Evolutionary conservation across 192 early-diverging fungal genomes (phyloP), one percentile per base, ranked within the genome.

Genomic region (Entomortierella lignicola): DNA sequence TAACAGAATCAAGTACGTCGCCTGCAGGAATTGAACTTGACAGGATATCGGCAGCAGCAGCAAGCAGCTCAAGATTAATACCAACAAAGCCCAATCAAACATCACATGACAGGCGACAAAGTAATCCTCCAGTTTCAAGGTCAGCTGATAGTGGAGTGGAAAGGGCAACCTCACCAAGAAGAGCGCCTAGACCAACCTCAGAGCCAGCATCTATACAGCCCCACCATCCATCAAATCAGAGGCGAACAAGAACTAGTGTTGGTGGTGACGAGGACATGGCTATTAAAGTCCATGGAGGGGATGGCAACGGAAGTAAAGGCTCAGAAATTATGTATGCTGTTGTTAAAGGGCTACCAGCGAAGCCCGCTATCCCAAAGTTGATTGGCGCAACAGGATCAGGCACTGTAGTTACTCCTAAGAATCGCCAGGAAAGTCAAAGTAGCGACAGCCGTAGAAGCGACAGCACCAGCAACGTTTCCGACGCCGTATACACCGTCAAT

Each of bases 281-380:
- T 21, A 27, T 23, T 12, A 57, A 64, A 34, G 4, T 26, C 25
- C 55, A 34, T 25, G 52, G 50, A 30, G 55, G 55, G 12, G 50
- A 61, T n/a, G 41, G 52, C 13, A n/a, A 58, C n/a, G 39, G 29
- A 43, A 52, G 60, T 26, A 67, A 47, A 32, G 66, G 61, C 12
- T 63, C 75, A 2, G 68, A 68, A 13, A 70, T 79, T 26, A 79
- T 79, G 67, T 79, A 79, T 39, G 61, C 75, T 18, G 68, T 79
- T 21, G 75, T 79, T 3, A 79, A 79, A 61, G 68, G 68, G 18
- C 29, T 69, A 4, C 57, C 75, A 15, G 39, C 57, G 6, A 79
- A 70, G 64, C 61, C 66, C 3, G 47, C 66, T 0, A 79, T 64
- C 0, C 75, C 75, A 17, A 79, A 79, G 31, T 43, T 79, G 30